A percentile compares a stretch with the other conserved stretches of the same genome.
Conservation (phyloP, 495 filamentous ascomycete genomes). For the Extremus antarcticus region DNA sequence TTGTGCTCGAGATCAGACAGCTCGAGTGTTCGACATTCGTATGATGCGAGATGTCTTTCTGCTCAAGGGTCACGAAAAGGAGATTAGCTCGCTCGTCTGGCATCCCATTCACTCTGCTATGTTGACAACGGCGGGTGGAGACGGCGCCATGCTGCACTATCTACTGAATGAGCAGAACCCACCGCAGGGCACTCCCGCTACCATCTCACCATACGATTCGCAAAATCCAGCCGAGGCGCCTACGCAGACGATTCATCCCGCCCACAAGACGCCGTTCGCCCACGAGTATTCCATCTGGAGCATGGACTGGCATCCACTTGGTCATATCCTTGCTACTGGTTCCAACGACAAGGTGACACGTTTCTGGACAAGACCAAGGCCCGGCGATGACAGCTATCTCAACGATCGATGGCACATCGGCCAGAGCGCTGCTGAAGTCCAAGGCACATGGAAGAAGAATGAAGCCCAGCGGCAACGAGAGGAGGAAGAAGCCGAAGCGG, state of each 20-base stretch:
- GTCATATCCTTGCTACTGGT: slow-evolving; percentile 94
- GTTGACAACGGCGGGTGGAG: slow-evolving; percentile 80
- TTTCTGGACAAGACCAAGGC: slow-evolving; percentile 85
- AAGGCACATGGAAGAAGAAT: slow-evolving; percentile 83
- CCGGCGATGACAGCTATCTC: slow-evolving; percentile 71
- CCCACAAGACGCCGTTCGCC: slow-evolving; percentile 71
- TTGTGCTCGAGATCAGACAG: slow-evolving; percentile 82
- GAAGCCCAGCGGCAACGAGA: slow-evolving; percentile 67
- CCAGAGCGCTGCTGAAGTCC: slow-evolving; percentile 81
- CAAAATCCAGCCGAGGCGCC: slow-evolving; percentile 65
- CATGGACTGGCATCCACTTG: slow-evolving; percentile 91
- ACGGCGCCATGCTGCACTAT: slow-evolving; percentile 85
- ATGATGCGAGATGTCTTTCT: slow-evolving; percentile 98
- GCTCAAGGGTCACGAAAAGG: slow-evolving; percentile 85
- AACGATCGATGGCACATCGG: slow-evolving; percentile 92
- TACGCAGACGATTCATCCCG: slow-evolving; percentile 77
- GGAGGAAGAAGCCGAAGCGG: slow-evolving; percentile 84
- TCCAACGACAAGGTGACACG: slow-evolving; percentile 94
- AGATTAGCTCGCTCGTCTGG: slow-evolving; percentile 85
- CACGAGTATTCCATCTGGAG: slow-evolving; percentile 95
- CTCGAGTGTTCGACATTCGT: slow-evolving; percentile 83
- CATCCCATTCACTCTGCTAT: slow-evolving; percentile 82
- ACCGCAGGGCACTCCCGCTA: slow-evolving; percentile 53
- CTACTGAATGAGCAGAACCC: slow-evolving; percentile 83
- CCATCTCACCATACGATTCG: slow-evolving; percentile 71